Base-by-base conservation (phyloP, 1,284 basidiomycete species). In the Ceratobasidium sp. region DNA sequence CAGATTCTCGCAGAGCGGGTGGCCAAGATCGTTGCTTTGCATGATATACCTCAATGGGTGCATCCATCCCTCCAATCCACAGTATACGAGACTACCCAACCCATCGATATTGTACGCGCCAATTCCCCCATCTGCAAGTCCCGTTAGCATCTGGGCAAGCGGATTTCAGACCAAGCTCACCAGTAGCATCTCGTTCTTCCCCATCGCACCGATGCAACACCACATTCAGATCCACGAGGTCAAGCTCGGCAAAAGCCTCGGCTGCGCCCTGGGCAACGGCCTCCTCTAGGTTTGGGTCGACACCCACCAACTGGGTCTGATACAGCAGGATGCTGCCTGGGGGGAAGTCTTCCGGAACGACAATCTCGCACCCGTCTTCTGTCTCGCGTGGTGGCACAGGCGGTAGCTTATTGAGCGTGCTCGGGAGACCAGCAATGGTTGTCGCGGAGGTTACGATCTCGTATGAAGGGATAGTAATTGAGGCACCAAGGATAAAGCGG, bases 11-110 rank as follows among this genome's bases (percentile, higher is more conserved):
- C 94, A 96, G 4, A 98, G 84, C 0, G 94, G 86, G 79, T 97
- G 94, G 0, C 96, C 95, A 7, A 98, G 85, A 78, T 98, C 95
- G 79, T 97, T 98, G 78, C 87, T 86, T 74, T 84, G 83, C 86
- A 95, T 95, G 78, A 97, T 87, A 74, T 88, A 86, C 49, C 87
- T 84, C 66, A 98, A 82, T 0, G 89, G 89, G 75, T 91, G 87
- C 94, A 98, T 97, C 94, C 95, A 98, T 0, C 95, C 96, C 79
- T 98, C 94, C 62, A 98, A 80, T 33, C 95, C 95, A 78, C 94
- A 97, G 80, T 96, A 98, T 12, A 87, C 88, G 78, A 95, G 82
- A 71, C 85, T 85, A 0, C 91, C 92, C 42, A 88, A 79, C 33
- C 85, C 86, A 11, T 94, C 92, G 38, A 98, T 82, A 64, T 88